Evolutionary conservation across 306 rosid genomes (phyloP).

Genomic region (Astragalus glycyphyllos): DNA sequence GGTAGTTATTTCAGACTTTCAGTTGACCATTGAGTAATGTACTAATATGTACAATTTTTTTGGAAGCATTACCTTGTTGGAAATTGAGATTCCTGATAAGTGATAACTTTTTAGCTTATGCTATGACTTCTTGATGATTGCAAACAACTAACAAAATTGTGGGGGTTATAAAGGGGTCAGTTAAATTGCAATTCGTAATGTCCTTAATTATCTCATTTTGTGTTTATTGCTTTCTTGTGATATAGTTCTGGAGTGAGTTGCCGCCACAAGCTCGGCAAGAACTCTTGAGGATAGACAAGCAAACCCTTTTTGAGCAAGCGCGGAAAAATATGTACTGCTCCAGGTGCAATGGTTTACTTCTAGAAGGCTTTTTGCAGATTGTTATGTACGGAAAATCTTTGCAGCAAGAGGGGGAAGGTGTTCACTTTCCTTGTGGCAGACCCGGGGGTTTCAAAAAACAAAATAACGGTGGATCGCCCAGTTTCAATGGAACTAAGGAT

Average conservation of each 20-base stretch:
- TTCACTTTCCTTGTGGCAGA: conserved; percentile 56
- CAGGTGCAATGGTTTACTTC: conserved; percentile 95
- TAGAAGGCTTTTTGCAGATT: conserved; percentile 96
- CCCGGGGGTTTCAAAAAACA: conserved; percentile 60
- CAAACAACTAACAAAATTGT: conserved; percentile 4
- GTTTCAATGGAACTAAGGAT: conserved; percentile 60
- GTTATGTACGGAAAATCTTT: conserved; percentile 90
- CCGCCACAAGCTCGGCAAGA: conserved; percentile 77
- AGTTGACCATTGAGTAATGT: conserved; percentile 24
- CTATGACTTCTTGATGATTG: conserved; percentile 1
- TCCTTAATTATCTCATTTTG: conserved; percentile 38
- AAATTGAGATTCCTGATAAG: neutral
- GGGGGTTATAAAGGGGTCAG: neutral
- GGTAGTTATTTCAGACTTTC: neutral
- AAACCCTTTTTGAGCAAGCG: conserved; percentile 94
- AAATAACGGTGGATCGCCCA: conserved; percentile 53
- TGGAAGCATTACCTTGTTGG: neutral
- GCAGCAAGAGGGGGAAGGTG: conserved; percentile 71
- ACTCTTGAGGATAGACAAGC: conserved; percentile 93
- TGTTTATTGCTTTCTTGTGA: conserved; percentile 38
- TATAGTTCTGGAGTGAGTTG: conserved; percentile 67
- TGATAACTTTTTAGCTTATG: neutral
- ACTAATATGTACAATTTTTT: neutral
- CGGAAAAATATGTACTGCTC: conserved; percentile 99
- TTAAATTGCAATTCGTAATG: neutral